A percentile compares a stretch with the other conserved stretches of the same genome.
Conservation (phyloP, 2,329 filamentous ascomycete species). For the Alternaria panax region DNA sequence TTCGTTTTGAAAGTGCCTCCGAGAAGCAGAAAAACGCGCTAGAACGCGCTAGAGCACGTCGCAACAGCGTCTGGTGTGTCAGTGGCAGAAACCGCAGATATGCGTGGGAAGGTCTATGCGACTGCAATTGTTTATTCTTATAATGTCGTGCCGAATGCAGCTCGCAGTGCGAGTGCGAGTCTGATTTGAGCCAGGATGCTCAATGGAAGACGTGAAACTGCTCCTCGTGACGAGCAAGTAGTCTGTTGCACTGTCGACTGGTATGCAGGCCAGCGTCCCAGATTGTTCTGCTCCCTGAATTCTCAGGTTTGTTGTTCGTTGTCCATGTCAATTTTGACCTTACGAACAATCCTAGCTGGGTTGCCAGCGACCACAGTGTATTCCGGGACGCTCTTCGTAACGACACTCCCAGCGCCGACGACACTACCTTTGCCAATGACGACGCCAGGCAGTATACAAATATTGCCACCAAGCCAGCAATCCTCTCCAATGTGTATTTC, state of each 20-base stretch:
- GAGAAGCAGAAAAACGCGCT: slow-evolving; percentile 1
- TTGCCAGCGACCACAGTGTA: slow-evolving; percentile 72
- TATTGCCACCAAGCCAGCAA: slow-evolving; percentile 59
- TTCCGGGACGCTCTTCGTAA: slow-evolving; percentile 77
- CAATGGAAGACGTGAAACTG: not conserved
- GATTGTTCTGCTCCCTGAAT: not conserved
- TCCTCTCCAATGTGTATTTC: slow-evolving; percentile 80
- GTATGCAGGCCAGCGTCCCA: not conserved
- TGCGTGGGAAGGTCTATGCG: not conserved
- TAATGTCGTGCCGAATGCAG: not conserved
- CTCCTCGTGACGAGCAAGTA: not conserved
- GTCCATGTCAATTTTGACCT: slow-evolving; percentile 48
- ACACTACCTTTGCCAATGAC: slow-evolving; percentile 77
- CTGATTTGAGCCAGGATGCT: not conserved
- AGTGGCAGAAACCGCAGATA: not conserved
- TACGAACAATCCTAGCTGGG: slow-evolving; percentile 68
- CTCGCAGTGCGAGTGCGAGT: not conserved
- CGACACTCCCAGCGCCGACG: slow-evolving; percentile 82
- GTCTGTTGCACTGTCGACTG: not conserved
- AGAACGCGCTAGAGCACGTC: not conserved
- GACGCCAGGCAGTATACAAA: slow-evolving; percentile 73
- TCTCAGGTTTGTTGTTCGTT: slow-evolving; percentile 23
- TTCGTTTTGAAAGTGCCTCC: not conserved
- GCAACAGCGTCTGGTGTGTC: not conserved
- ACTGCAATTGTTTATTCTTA: not conserved